phyloP scores from a whole-genome alignment of 1,139 yeast genomes.

The Hyphopichia pseudoburtonii region DNA sequence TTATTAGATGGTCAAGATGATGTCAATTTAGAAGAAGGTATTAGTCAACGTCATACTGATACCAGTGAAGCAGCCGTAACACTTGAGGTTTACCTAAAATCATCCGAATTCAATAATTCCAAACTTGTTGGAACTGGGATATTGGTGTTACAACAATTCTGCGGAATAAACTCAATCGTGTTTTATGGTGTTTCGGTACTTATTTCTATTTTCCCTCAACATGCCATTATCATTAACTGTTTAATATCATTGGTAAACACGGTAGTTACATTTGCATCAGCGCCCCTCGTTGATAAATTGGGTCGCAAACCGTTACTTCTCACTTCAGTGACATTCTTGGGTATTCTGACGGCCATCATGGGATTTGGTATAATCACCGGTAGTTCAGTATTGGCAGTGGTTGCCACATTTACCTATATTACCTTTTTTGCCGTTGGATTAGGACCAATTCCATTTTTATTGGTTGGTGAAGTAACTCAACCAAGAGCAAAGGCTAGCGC shows the following conservation, averaged over 20 bases:
- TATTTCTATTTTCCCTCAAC: slow-evolving; percentile 63
- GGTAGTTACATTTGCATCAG: slow-evolving; percentile 67
- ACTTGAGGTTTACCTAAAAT: slow-evolving; percentile 46
- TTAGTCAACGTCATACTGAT: background rate
- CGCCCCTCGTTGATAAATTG: slow-evolving; percentile 66
- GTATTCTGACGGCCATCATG: slow-evolving; percentile 60
- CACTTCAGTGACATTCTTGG: slow-evolving; percentile 69
- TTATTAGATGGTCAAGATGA: slow-evolving; percentile 19
- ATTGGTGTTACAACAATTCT: slow-evolving; percentile 84
- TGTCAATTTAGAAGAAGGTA: background rate
- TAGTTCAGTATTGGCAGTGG: slow-evolving; percentile 54
- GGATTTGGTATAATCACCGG: slow-evolving; percentile 61
- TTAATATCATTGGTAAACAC: slow-evolving; percentile 72
- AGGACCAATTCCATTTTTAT: slow-evolving; percentile 91
- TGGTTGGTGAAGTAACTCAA: slow-evolving; percentile 88
- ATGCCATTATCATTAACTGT: slow-evolving; percentile 71
- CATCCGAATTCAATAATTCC: slow-evolving; percentile 55
- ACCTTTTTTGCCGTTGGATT: slow-evolving; percentile 85
- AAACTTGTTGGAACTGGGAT: slow-evolving; percentile 68
- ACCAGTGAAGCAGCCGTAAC: slow-evolving; percentile 15
- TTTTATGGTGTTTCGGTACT: slow-evolving; percentile 89
- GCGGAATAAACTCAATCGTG: slow-evolving; percentile 89
- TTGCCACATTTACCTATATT: slow-evolving; percentile 72
- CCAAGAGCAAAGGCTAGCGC: slow-evolving; percentile 78
- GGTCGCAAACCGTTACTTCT: slow-evolving; percentile 78